phyloP scores from a whole-genome alignment of 148 eudicot genomes.

The Camellia granthamiana region DNA sequence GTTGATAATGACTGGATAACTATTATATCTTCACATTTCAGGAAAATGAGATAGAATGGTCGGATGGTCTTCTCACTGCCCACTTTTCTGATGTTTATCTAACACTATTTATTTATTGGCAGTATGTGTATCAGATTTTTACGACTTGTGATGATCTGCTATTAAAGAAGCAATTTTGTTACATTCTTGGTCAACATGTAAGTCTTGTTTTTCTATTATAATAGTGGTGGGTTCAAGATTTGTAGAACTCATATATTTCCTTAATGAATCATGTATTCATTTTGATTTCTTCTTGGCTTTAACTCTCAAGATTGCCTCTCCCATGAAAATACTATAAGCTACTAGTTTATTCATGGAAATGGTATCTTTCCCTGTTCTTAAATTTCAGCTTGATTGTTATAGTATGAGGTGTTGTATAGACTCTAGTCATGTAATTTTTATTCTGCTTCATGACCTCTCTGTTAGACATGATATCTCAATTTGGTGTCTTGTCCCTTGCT shows the following conservation, averaged over 20 bases:
- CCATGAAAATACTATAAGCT: neutral
- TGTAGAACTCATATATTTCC: neutral
- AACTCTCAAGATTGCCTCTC: neutral
- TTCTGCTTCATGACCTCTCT: neutral
- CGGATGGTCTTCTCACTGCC: neutral
- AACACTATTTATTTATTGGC: constrained; percentile 26
- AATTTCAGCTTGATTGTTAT: neutral
- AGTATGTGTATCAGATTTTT: constrained; percentile 81
- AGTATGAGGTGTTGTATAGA: neutral
- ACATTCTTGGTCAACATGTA: constrained; percentile 92
- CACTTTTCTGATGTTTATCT: neutral
- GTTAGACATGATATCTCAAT: neutral
- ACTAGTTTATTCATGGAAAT: neutral
- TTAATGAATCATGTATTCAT: neutral
- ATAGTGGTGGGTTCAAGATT: neutral
- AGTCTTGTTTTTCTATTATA: constrained; percentile 26
- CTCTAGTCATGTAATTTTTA: no score
- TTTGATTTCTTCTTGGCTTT: neutral
- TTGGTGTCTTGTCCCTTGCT: neutral
- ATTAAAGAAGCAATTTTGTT: constrained; percentile 78
- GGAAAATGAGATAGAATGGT: neutral
- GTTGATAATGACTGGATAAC: neutral
- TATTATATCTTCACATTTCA: neutral
- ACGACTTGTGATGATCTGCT: constrained; percentile 59
- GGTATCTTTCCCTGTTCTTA: neutral